Conservation (phyloP, 2,329 filamentous ascomycete genomes). For the Aspergillus fischeri region DNA sequence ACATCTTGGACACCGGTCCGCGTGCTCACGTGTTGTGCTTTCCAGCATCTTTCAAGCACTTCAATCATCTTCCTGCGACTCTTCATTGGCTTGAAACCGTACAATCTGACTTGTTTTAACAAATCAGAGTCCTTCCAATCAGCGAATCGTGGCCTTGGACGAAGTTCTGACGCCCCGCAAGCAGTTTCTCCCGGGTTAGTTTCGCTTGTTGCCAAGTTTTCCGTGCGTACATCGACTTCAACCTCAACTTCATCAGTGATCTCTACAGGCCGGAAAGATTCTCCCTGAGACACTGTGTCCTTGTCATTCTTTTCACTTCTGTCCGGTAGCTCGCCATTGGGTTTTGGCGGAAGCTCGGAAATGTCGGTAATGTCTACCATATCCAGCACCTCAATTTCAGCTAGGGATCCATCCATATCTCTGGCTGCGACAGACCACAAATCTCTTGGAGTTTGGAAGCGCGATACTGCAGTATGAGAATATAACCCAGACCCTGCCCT, state of each 20-base stretch:
- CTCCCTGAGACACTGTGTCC: background rate
- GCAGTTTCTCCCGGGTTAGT: background rate
- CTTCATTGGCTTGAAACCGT: constrained; percentile 70
- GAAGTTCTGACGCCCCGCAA: background rate
- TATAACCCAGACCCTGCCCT: constrained; percentile 1
- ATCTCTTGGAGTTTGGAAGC: constrained; percentile 34
- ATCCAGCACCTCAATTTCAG: constrained; percentile 61
- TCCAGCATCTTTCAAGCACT: constrained; percentile 67
- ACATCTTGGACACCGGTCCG: constrained; percentile 18
- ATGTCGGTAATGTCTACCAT: constrained; percentile 44
- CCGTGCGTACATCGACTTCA: background rate
- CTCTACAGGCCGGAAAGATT: background rate
- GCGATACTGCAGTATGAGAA: constrained; percentile 16
- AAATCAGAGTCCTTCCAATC: constrained; percentile 61
- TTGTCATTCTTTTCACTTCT: background rate
- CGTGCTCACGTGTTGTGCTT: constrained; percentile 47
- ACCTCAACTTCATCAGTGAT: background rate
- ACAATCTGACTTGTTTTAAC: constrained; percentile 57
- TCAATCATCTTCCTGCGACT: constrained; percentile 65
- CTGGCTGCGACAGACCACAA: constrained; percentile 71
- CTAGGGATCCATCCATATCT: constrained; percentile 60
- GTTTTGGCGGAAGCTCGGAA: constrained; percentile 6
- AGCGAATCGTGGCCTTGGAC: constrained; percentile 54
- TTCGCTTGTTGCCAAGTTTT: background rate
- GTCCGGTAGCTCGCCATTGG: background rate